Evolutionary conservation across 208 protist species (phyloP), one percentile per base, ranked within the genome.

Genomic region (Crithidia expoeki): DNA sequence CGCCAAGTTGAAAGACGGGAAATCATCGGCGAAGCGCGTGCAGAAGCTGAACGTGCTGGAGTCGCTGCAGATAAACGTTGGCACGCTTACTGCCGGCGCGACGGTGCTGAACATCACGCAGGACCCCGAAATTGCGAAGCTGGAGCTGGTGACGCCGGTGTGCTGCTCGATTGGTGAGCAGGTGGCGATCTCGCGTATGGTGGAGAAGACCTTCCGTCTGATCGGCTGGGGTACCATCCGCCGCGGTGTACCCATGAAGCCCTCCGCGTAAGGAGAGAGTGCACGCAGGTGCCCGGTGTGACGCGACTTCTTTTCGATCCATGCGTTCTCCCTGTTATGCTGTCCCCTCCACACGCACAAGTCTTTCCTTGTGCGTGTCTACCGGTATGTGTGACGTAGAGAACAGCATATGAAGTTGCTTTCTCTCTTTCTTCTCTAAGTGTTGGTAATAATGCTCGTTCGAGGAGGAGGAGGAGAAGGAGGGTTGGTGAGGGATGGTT

Each of bases 21-120:
- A 78, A 68, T 75, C 70, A 2, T 55, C 65, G n/a, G 75, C 75
- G 56, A 91, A 93, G 69, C 92, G 91, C 40, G 95, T 99, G 57
- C 76, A 96, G 73, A 98, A 98, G 79, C 86, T 99, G 32, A 92
- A 90, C 46, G 67, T 86, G 50, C 96, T 98, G 80, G 94, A 99
- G 81, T 95, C 97, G 27, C 81, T 99, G 25, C 99, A 99, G 96
- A 96, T 99, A 56, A 99, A 99, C 87, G 99, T 99, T 68, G 99
- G 99, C 67, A 99, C 98, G 32, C 98, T 98, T 5, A 98, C 95
- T 21, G 98, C 98, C 19, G 98, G 98, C 69, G 98, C 97, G 53
- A 94, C 92, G 56, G 97, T 99, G 67, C 67, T 93, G 6, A 93
- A 79, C 66, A 92, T 99, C 44, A 97, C 98, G 75, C 86, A 80